phyloP scores from a whole-genome alignment of 768 basidiomycete genomes.

The Podaxis mareebaensis region DNA sequence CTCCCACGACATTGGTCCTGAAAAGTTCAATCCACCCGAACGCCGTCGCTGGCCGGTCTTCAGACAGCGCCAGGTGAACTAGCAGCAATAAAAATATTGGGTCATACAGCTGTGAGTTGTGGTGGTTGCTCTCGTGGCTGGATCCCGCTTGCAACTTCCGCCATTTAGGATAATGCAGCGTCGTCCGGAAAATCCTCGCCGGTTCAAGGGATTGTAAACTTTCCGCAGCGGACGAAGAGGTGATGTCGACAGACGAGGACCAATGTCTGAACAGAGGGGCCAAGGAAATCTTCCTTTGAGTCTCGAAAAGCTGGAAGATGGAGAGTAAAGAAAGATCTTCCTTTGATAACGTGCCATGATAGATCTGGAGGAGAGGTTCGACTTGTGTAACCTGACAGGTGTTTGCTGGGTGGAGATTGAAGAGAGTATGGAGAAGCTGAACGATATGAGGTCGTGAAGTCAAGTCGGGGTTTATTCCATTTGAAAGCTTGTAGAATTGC shows the following conservation, averaged over 20 bases:
- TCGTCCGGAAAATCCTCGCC: slow-evolving; percentile 65
- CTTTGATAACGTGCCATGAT: slow-evolving; percentile 67
- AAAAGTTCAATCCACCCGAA: slow-evolving; percentile 87
- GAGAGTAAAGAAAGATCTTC: slow-evolving; percentile 70
- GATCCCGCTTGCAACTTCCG: slow-evolving; percentile 46
- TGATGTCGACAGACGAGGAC: slow-evolving; percentile 49
- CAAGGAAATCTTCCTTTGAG: slow-evolving; percentile 63
- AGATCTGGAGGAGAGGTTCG: slow-evolving; percentile 73
- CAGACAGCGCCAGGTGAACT: slow-evolving; percentile 64
- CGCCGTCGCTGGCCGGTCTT: slow-evolving; percentile 55
- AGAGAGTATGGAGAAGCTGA: slow-evolving; percentile 62
- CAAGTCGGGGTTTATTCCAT: slow-evolving; percentile 22
- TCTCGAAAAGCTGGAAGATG: slow-evolving; percentile 79
- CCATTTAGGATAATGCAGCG: slow-evolving; percentile 69
- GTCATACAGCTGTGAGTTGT: slow-evolving; percentile 64
- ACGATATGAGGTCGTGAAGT: slow-evolving; percentile 48
- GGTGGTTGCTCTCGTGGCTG: slow-evolving; percentile 23
- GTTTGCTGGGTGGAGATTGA: slow-evolving; percentile 74
- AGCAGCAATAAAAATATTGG: slow-evolving; percentile 74
- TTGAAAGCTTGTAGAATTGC: slow-evolving; percentile 54
- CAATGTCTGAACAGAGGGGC: slow-evolving; percentile 65
- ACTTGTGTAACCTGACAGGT: slow-evolving; percentile 86
- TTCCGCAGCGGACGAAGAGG: slow-evolving; percentile 54
- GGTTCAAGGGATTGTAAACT: slow-evolving; percentile 74
- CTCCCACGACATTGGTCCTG: slow-evolving; percentile 72